Conservation (phyloP, 176 grass and related monocot genomes). For the Aegilops longissima region DNA sequence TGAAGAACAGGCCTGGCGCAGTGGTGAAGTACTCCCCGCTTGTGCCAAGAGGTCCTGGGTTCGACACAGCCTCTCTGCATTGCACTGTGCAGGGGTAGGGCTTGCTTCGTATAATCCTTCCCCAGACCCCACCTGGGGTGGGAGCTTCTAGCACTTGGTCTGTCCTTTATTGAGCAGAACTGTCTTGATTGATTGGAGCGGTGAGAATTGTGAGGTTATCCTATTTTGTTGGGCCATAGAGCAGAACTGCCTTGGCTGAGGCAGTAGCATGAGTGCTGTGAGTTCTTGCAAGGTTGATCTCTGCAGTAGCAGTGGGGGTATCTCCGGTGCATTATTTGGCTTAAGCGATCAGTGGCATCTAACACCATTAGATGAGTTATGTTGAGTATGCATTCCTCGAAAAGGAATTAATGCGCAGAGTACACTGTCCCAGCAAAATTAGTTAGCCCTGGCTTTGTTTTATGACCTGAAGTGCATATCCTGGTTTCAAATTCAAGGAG, state of each 20-base stretch:
- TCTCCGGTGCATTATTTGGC: neutral
- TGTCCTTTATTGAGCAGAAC: neutral
- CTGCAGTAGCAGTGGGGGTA: constrained; percentile 14
- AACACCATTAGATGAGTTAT: constrained; percentile 19
- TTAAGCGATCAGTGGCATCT: constrained; percentile 3
- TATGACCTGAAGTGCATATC: constrained; percentile 17
- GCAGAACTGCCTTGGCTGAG: constrained; percentile 7
- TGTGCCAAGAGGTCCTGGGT: too few species aligned
- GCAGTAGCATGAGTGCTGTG: neutral
- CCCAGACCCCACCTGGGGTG: too few species aligned
- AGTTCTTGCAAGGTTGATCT: constrained; percentile 17
- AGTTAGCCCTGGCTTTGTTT: neutral
- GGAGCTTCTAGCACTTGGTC: too few species aligned
- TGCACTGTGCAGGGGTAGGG: too few species aligned
- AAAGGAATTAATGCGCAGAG: neutral
- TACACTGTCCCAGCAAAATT: constrained; percentile 30
- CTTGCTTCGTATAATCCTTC: too few species aligned
- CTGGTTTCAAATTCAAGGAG: constrained; percentile 23
- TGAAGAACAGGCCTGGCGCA: too few species aligned
- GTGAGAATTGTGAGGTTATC: neutral
- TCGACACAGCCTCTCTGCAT: too few species aligned
- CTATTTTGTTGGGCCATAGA: constrained; percentile 9
- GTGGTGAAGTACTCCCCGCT: too few species aligned
- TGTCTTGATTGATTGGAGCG: neutral
- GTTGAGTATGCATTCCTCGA: constrained; percentile 5